phyloP scores from a whole-genome alignment of 2,329 filamentous ascomycete genomes.

The Fusarium armeniacum region DNA sequence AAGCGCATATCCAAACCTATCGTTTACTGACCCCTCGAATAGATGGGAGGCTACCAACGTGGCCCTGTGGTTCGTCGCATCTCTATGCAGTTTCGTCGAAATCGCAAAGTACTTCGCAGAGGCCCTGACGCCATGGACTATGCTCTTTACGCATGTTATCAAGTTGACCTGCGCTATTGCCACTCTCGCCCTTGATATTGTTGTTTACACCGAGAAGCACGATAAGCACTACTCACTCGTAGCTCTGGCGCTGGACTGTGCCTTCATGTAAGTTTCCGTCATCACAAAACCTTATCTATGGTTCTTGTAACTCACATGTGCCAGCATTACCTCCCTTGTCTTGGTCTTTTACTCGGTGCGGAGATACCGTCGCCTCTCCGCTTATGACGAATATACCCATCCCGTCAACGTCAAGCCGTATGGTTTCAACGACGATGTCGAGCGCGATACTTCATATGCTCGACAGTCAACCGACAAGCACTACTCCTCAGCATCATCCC shows the following conservation, averaged over 20 bases:
- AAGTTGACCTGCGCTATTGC: slow-evolving; percentile 63
- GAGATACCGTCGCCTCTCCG: slow-evolving; percentile 63
- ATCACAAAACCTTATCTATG: neutral
- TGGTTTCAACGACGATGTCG: slow-evolving; percentile 58
- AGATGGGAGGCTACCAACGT: slow-evolving; percentile 70
- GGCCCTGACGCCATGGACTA: slow-evolving; percentile 67
- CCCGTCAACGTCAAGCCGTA: slow-evolving; percentile 65
- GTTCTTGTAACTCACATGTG: slow-evolving; percentile 9
- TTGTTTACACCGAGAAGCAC: slow-evolving; percentile 62
- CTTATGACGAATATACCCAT: slow-evolving; percentile 65
- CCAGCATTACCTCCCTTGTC: slow-evolving; percentile 56
- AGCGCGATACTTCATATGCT: slow-evolving; percentile 49
- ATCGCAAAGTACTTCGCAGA: slow-evolving; percentile 63
- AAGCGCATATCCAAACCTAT: neutral
- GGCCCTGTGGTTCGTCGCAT: slow-evolving; percentile 62
- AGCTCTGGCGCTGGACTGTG: slow-evolving; percentile 63
- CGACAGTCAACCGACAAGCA: slow-evolving; percentile 50
- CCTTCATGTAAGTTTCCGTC: slow-evolving; percentile 61
- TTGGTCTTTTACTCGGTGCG: slow-evolving; percentile 63
- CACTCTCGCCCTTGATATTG: slow-evolving; percentile 65
- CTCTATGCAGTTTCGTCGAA: slow-evolving; percentile 63
- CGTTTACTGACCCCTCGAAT: slow-evolving; percentile 10
- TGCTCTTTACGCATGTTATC: slow-evolving; percentile 66
- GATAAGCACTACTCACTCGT: slow-evolving; percentile 64
- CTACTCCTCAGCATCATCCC: slow-evolving; percentile 47